Base-by-base conservation (phyloP, 352 stramenopile genomes). In the Globisporangium splendens region DNA sequence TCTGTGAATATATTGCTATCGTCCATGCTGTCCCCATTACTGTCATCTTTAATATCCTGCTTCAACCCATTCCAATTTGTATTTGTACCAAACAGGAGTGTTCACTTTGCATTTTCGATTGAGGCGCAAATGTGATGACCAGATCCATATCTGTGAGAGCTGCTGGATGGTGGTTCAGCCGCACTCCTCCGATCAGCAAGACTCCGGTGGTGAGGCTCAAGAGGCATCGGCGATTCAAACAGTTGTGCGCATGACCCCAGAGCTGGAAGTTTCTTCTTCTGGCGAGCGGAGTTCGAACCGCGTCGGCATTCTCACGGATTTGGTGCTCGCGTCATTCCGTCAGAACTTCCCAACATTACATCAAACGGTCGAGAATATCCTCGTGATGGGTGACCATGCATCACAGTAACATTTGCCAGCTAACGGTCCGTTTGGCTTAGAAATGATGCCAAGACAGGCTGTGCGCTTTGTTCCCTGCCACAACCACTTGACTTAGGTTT, bases 301-400 rank as follows among this genome's bases (percentile, higher is more conserved):
- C 15, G 22, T 56, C 7, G 50, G 33, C 33, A 12, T 56, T 31
- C 38, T 56, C 33, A 56, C 50, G n/a, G 50, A 56, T 18, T 18
- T 56, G 10, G 39, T 56, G 18, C n/a, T 56, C 39, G 15, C 28
- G 12, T 15, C 22, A 11, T n/a, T 46, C 39, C 50, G 28, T 35
- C 33, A 56, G 33, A 56, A 56, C n/a, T 3, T 56, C 18, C 8
- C 33, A 18, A 47, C 24, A 8, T 8, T 56, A 35, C 33, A 56
- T 18, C 50, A 56, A 12, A 47, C 18, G 13, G 50, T 28, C 21
- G 50, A 56, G 20, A 56, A 56, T 13, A 8, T 56, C 15, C 18
- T 56, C 33, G 7, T 56, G 50, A 35, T 35, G 28, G 28, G 28
- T 35, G 28, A 35, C 10, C 28, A 35, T 35, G 28, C 28, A 35